Evolutionary conservation across 2,329 filamentous ascomycete species (phyloP).

Genomic region (Aureobasidium sp.): DNA sequence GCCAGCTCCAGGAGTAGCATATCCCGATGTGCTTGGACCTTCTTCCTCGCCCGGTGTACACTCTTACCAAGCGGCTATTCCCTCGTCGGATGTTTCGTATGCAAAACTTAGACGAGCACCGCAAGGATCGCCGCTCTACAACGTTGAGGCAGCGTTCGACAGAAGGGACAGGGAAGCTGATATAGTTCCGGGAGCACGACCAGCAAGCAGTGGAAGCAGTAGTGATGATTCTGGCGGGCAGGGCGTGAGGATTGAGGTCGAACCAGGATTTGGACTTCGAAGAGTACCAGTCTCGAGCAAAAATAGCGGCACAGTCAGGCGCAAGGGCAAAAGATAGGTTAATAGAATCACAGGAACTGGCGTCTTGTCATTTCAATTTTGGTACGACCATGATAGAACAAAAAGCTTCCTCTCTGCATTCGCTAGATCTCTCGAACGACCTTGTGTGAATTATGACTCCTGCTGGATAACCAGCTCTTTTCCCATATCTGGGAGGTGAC

Average conservation of each 20-base stretch:
- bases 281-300: slow-evolving; percentile 16
- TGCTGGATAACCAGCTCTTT: not conserved
- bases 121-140: slow-evolving; percentile 12
- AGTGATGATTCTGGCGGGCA: slow-evolving; percentile 16
- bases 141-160: slow-evolving; percentile 3
- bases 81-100: slow-evolving; percentile 29
- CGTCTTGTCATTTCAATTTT: not conserved
- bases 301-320: slow-evolving; percentile 11
- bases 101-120: slow-evolving; percentile 25
- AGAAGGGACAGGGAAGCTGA: not conserved
- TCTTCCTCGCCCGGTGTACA: slow-evolving; percentile 27
- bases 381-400: not conserved
- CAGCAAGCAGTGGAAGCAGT: slow-evolving; percentile 15
- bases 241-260: slow-evolving; percentile 14
- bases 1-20: slow-evolving; percentile 29
- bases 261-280: slow-evolving; percentile 12
- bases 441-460: not conserved
- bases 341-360: not conserved
- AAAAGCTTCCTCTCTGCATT: not conserved
- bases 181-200: not conserved
- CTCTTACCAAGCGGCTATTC: slow-evolving; percentile 28
- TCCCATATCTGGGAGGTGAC: not conserved
- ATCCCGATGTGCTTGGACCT: slow-evolving; percentile 32
- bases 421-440: not conserved
- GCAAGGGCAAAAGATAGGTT: slow-evolving; percentile 14